Conservation (phyloP, 805 yeast species). For the Wickerhamiella dianesei region DNA sequence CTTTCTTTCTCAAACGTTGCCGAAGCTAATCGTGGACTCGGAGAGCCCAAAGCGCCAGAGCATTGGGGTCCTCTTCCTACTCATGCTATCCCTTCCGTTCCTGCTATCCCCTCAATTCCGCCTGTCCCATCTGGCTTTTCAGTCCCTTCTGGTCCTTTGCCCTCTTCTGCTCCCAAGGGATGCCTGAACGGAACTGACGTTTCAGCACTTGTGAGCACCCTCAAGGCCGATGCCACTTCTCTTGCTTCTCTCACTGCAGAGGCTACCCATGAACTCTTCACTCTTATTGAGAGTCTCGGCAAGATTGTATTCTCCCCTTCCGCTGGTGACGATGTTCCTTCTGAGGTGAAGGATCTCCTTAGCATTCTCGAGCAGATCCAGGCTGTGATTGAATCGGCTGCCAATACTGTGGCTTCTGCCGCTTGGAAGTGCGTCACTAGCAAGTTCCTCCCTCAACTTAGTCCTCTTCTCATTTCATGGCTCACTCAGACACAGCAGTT, state of each 20-base stretch:
- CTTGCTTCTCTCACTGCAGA: not conserved
- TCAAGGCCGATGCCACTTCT: not conserved
- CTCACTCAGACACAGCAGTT: not conserved
- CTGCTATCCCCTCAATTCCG: too few species aligned
- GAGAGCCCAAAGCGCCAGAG: too few species aligned
- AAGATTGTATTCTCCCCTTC: not conserved
- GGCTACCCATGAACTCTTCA: not conserved
- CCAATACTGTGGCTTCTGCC: not conserved
- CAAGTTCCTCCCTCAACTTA: not conserved
- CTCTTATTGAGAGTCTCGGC: not conserved
- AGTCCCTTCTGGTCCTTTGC: too few species aligned
- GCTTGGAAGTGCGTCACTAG: not conserved
- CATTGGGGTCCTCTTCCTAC: too few species aligned
- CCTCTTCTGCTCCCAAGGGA: not conserved
- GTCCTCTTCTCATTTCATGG: not conserved
- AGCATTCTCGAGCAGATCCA: not conserved
- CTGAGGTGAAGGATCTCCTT: not conserved
- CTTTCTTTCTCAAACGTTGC: too few species aligned
- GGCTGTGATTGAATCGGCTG: not conserved
- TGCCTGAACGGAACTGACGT: not conserved
- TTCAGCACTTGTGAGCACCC: not conserved
- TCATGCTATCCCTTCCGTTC: too few species aligned
- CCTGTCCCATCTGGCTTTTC: too few species aligned
- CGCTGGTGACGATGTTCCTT: not conserved
- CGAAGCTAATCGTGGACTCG: too few species aligned